These are phyloP conservation scores for Juglanconis oblonga DNA, from an alignment of 2,329 filamentous ascomycete species.

Conservation along the genomic window DNA sequence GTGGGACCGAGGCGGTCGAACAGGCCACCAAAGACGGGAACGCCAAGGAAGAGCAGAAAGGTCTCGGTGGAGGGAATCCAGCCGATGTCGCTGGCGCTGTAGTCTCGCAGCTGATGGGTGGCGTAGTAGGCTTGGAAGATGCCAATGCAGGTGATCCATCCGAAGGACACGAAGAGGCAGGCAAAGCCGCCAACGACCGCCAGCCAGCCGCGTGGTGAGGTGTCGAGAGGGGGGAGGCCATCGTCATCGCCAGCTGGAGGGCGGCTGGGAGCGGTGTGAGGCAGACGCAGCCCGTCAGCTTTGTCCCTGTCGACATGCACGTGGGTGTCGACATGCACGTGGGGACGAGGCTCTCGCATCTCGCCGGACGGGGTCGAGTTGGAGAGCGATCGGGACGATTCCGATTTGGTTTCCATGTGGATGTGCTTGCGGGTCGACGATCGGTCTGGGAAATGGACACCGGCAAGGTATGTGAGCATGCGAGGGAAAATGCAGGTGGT, in stretches of 20 bases:
- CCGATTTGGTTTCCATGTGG: no score
- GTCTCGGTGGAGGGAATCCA: slow-evolving; percentile 56
- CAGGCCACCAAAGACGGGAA: slow-evolving; percentile 33
- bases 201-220: slow-evolving; percentile 47
- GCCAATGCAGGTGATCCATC: slow-evolving; percentile 41
- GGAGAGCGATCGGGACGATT: no score
- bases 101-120: slow-evolving; percentile 40
- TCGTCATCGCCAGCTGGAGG: slow-evolving; percentile 22
- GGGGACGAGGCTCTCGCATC: no score
- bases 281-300: no score
- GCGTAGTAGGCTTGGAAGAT: slow-evolving; percentile 57
- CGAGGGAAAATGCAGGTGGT: no score
- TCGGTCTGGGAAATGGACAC: no score
- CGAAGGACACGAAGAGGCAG: slow-evolving; percentile 36
- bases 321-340: no score
- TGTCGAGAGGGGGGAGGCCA: slow-evolving; percentile 49
- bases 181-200: slow-evolving; percentile 38
- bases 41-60: slow-evolving; percentile 44
- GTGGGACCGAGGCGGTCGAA: slow-evolving; percentile 60
- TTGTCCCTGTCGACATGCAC: no score
- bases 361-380: no score
- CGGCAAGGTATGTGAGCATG: no score
- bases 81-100: slow-evolving; percentile 47
- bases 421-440: no score
- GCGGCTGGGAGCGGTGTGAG: no score